These are phyloP conservation scores for Westerdykella sp. DNA, from an alignment of 2,329 filamentous ascomycete species.

Conservation along the genomic window DNA sequence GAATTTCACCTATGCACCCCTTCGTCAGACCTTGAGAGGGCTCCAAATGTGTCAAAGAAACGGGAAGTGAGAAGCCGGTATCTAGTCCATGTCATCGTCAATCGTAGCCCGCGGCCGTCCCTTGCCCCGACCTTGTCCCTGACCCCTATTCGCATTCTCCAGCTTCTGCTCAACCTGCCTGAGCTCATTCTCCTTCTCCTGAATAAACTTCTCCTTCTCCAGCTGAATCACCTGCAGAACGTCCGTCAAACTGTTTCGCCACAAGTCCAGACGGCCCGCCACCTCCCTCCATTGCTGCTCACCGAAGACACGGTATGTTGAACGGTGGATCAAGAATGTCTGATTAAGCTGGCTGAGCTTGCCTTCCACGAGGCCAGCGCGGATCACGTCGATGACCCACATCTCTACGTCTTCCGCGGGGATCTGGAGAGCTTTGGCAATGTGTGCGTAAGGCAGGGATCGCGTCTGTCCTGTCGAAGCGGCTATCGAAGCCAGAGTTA, in stretches of 20 bases:
- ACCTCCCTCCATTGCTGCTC: constrained; percentile 98
- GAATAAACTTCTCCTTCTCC: constrained; percentile 73
- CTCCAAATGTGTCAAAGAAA: constrained; percentile 15
- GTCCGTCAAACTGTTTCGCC: constrained; percentile 73
- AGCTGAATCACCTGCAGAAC: constrained; percentile 72
- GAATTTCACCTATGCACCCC: constrained; percentile 24
- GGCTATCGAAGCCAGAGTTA: constrained; percentile 86
- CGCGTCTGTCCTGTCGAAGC: constrained; percentile 70
- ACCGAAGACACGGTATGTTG: constrained; percentile 92
- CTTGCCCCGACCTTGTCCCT: constrained; percentile 15
- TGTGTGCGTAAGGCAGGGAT: constrained; percentile 80
- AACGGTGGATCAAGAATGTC: constrained; percentile 91
- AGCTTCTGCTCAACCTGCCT: constrained; percentile 66
- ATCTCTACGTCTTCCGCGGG: constrained; percentile 81
- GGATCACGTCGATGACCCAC: constrained; percentile 98
- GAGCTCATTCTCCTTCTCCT: constrained; percentile 70
- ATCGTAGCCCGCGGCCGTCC: constrained; percentile 25
- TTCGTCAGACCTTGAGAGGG: constrained; percentile 5
- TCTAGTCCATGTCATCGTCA: constrained; percentile 34
- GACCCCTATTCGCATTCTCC: constrained; percentile 24
- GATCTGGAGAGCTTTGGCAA: constrained; percentile 79
- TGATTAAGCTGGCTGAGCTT: constrained; percentile 89
- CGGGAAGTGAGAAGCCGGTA: background rate
- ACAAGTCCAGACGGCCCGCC: constrained; percentile 81
- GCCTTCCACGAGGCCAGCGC: constrained; percentile 89